These are phyloP conservation scores for Atkinsonella texensis DNA, from an alignment of 2,329 filamentous ascomycete species.

Conservation along the genomic window DNA sequence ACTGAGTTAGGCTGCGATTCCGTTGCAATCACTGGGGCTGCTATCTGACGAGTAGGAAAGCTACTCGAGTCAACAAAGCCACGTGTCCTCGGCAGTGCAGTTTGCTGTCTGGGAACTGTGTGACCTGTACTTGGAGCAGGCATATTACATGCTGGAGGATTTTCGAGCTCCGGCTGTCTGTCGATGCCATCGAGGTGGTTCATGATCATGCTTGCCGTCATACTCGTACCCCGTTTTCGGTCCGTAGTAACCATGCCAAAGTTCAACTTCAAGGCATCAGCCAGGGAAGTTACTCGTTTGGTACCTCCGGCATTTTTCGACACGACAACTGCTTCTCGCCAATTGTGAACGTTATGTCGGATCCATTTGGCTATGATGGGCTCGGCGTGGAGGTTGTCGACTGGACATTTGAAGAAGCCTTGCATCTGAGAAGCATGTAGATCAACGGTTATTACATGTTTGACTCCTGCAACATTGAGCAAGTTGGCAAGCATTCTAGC, in stretches of 20 bases:
- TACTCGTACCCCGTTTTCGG: slow-evolving; percentile 53
- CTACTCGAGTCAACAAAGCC: slow-evolving; percentile 29
- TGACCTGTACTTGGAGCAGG: slow-evolving; percentile 11
- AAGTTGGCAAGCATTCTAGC: slow-evolving; percentile 96
- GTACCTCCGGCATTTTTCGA: slow-evolving; percentile 98
- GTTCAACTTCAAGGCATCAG: slow-evolving; percentile 91
- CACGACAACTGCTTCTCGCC: slow-evolving; percentile 87
- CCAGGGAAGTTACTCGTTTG: slow-evolving; percentile 90
- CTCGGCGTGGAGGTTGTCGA: slow-evolving; percentile 94
- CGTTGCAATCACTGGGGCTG: slow-evolving; percentile 5
- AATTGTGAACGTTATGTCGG: slow-evolving; percentile 71
- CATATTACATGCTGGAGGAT: slow-evolving; percentile 12
- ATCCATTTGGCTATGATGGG: slow-evolving; percentile 95
- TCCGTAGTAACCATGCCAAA: slow-evolving; percentile 94
- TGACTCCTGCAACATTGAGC: slow-evolving; percentile 82
- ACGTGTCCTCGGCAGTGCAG: slow-evolving; percentile 7
- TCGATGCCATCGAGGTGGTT: slow-evolving; percentile 51
- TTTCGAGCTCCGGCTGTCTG: slow-evolving; percentile 30
- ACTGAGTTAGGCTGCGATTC: slow-evolving; percentile 8
- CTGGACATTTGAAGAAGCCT: slow-evolving; percentile 94
- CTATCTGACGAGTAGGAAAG: slow-evolving; percentile 25
- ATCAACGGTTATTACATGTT: slow-evolving; percentile 96
- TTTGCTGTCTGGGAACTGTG: slow-evolving; percentile 10
- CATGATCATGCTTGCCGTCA: slow-evolving; percentile 71
- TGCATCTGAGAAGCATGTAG: slow-evolving; percentile 98